Evolutionary conservation across 305 asterid genomes (phyloP), one percentile per base, ranked within the genome.

Genomic region (Ilex paraguariensis): DNA sequence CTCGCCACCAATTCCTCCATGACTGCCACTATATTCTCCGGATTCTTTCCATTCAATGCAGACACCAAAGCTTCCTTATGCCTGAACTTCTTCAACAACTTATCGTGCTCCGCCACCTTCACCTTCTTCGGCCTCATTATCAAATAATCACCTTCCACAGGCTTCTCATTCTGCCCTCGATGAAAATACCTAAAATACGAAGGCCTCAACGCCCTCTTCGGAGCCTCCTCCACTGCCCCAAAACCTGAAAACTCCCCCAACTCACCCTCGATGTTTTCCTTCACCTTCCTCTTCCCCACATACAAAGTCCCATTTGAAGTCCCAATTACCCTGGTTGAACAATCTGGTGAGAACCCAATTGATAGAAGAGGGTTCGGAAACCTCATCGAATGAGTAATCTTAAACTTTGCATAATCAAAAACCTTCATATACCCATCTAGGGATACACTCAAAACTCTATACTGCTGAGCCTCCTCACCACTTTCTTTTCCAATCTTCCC

Each of bases 341-440:
- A 81, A 75, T 92, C 87, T 0, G 91, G 94, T 0, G 98, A 84
- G 72, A 89, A 78, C 13, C 87, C 96, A 5, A 92, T 77, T 0
- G 97, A 92, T 62, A 89, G 50, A 45, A 89, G 78, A 42, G 98
- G 94, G 54, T 80, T 79, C 0, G 93, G 97, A 46, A 87, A 92
- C 79, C 96, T 85, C 93, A 85, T 84, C 0, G 96, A 78, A 70
- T 87, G 82, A 39, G 97, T 85, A 58, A 89, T 75, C 81, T 89
- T 92, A 69, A 81, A 82, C 79, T 79, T 92, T 0, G 91, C 70
- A 71, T 87, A 89, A 70, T 92, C 97, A n/a, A 92, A 82, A 17
- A 87, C 91, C 78, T 92, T 92, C 95, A 92, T 69, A 59, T 81
- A 92, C 52, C 98, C 98, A 75, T 92, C 98, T 56, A 92, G 70